These are phyloP conservation scores for Astrothelium macrocarpum DNA, from an alignment of 495 filamentous ascomycete species.

Conservation along the genomic window DNA sequence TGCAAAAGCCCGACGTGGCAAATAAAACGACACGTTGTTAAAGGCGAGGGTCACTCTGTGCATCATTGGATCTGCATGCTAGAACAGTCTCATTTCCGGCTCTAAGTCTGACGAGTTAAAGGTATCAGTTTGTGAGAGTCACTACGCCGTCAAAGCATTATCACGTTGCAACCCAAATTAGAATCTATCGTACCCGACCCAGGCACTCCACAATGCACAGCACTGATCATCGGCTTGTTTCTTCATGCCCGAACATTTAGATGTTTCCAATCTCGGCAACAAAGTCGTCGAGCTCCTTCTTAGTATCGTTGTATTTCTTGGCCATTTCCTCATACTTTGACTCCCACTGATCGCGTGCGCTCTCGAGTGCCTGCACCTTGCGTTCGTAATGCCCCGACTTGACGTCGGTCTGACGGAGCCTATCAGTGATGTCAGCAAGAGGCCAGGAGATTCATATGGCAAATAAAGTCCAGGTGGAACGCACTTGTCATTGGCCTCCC, in stretches of 20 bases:
- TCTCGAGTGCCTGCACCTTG: constrained; percentile 94
- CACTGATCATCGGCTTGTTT: constrained; percentile 7
- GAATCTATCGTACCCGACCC: constrained; percentile 4
- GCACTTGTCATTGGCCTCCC: constrained; percentile 98
- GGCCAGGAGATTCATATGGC: background rate
- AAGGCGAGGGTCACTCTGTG: background rate
- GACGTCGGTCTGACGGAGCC: constrained; percentile 96
- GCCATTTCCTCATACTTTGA: constrained; percentile 91
- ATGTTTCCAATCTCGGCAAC: constrained; percentile 83
- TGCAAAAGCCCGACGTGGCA: constrained; percentile 24
- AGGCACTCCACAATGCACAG: background rate
- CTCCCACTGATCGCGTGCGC: constrained; percentile 84
- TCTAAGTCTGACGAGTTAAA: background rate
- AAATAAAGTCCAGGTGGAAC: constrained; percentile 24
- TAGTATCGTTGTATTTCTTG: constrained; percentile 70
- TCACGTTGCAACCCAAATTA: background rate
- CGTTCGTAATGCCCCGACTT: constrained; percentile 99
- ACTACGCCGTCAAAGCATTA: background rate
- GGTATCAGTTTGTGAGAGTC: background rate
- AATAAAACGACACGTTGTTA: background rate
- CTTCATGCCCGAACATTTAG: constrained; percentile 37
- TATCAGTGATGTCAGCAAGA: constrained; percentile 28
- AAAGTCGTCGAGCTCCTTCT: constrained; percentile 89
- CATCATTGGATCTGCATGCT: too few relatives aligned
- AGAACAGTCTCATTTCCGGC: background rate